These are phyloP conservation scores for Ichthyophthirius multifiliis DNA, from an alignment of 169 alveolate species.

Conservation along the genomic window DNA sequence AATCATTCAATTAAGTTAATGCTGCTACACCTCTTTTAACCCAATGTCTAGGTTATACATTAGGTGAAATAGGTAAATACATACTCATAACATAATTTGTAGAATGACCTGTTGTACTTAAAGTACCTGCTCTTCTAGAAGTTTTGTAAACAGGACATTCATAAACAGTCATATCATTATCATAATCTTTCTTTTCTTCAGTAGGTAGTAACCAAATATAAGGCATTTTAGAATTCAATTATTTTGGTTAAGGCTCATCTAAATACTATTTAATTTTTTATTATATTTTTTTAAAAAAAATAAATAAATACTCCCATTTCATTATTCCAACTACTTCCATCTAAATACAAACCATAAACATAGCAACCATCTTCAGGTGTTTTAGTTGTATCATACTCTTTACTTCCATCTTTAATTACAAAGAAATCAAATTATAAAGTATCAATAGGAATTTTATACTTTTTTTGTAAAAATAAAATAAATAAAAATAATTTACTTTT, in stretches of 20 bases:
- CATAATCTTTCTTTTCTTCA: constrained; percentile 44
- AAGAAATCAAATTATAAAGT: constrained; percentile 74
- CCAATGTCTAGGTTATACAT: constrained; percentile 89
- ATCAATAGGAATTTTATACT: constrained; percentile 81
- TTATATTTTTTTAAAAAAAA: too few relatives aligned
- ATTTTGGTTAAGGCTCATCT: constrained; percentile 80
- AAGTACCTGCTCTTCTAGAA: constrained; percentile 87
- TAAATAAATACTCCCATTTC: constrained; percentile 47
- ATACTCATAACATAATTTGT: constrained; percentile 90
- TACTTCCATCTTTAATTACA: constrained; percentile 61
- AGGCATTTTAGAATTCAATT: constrained; percentile 69
- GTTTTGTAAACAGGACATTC: constrained; percentile 87
- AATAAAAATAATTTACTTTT: constrained; percentile 18
- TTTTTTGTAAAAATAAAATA: constrained; percentile 54
- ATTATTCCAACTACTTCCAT: constrained; percentile 94
- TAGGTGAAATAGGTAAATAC: constrained; percentile 75
- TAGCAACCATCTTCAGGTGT: constrained; percentile 88
- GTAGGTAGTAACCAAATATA: constrained; percentile 80
- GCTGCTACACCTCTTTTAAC: constrained; percentile 94
- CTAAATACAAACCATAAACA: constrained; percentile 90
- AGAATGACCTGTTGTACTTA: constrained; percentile 92
- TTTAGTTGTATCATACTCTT: constrained; percentile 42
- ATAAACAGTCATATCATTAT: constrained; percentile 43
- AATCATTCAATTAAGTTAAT: constrained; percentile 88
- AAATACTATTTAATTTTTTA: constrained; percentile 33